A percentile compares a stretch with the other conserved stretches of the same genome.
Evolutionary conservation across 78 protist species (phyloP).

Genomic region (Isochrysis galbana): DNA sequence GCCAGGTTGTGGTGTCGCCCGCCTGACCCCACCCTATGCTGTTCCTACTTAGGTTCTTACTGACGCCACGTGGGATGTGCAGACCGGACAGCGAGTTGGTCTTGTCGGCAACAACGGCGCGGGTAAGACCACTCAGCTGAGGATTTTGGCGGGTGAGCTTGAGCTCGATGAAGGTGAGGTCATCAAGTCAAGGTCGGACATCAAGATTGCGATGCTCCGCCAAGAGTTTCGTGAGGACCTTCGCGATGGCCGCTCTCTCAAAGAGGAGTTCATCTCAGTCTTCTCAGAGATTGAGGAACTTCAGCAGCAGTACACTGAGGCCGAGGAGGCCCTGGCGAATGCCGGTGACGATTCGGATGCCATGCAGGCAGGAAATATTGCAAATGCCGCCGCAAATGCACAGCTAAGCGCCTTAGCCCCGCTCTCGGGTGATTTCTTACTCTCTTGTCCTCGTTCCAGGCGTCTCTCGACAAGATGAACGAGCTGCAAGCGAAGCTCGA

Average conservation of each 20-base stretch:
- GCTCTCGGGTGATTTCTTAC: no score
- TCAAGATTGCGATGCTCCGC: slow-evolving; percentile 17
- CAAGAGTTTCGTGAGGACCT: slow-evolving; percentile 46
- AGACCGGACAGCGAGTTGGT: slow-evolving; percentile 46
- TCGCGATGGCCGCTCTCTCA: background rate
- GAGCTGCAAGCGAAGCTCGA: background rate
- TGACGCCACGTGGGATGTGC: background rate
- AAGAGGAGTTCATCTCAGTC: slow-evolving; percentile 16
- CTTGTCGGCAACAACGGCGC: slow-evolving; percentile 44
- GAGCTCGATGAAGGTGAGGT: slow-evolving; percentile 31
- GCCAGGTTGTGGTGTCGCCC: background rate
- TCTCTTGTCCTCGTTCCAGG: background rate
- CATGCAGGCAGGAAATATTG: slow-evolving; percentile 45
- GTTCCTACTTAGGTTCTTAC: no score
- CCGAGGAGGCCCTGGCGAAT: slow-evolving; percentile 1
- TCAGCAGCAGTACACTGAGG: background rate
- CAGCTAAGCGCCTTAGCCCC: no score
- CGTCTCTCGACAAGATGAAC: background rate
- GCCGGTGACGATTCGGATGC: background rate
- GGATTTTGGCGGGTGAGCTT: slow-evolving; percentile 24
- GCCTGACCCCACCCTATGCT: background rate
- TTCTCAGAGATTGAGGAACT: background rate
- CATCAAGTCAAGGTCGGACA: slow-evolving; percentile 12
- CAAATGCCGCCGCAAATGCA: no score
- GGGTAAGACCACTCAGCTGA: slow-evolving; percentile 50